phyloP scores from a whole-genome alignment of 257 asterid species.

The Nicotiana obtusifolia region DNA sequence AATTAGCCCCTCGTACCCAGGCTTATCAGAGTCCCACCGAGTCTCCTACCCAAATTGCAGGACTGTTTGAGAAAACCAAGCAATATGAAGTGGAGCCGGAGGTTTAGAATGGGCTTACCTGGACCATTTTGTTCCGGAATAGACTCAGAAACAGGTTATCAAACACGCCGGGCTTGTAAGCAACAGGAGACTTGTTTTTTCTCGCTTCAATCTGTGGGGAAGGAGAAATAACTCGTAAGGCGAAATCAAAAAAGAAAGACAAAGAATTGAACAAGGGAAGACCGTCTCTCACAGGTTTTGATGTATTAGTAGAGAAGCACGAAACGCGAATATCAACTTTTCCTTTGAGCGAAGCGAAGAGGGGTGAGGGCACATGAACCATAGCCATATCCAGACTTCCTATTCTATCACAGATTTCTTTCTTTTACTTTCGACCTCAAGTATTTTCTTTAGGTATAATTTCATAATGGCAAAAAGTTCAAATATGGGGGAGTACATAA shows the following conservation, averaged over 20 bases:
- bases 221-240: neutral
- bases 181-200: constrained; percentile 24
- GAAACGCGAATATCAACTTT: constrained; percentile 8
- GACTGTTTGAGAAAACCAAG: neutral
- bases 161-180: constrained; percentile 42
- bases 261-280: neutral
- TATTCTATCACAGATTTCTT: neutral
- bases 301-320: constrained; percentile 14
- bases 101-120: constrained; percentile 24
- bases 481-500: too few species aligned
- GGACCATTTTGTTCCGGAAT: constrained; percentile 73
- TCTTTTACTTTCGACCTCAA: neutral
- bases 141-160: constrained; percentile 53
- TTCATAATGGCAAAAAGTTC: too few species aligned
- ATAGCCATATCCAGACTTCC: constrained; percentile 2
- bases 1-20: constrained; percentile 77
- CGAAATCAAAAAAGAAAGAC: neutral
- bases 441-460: too few species aligned
- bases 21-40: constrained; percentile 81
- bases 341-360: neutral
- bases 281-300: neutral
- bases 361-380: neutral
- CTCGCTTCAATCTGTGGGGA: constrained; percentile 29
- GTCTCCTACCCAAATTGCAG: constrained; percentile 36
- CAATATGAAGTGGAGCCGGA: neutral